Evolutionary conservation across 306 rosid genomes (phyloP).

Genomic region (Medicago truncatula): MtrunA17r5.0-ANR NC_053048.1:47622001-47622500

Average conservation of each 20-base stretch:
- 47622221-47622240: constrained; percentile 92
- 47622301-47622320: constrained; percentile 72
- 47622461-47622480: constrained; percentile 60
- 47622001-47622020: constrained; percentile 23
- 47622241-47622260: constrained; percentile 56
- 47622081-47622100: background rate
- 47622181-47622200: constrained; percentile 90
- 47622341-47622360: constrained; percentile 76
- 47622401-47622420: constrained; percentile 29
- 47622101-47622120: background rate
- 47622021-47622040: constrained; percentile 15
- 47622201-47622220: constrained; percentile 91
- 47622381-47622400: constrained; percentile 22
- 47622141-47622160: constrained; percentile 22
- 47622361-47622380: constrained; percentile 79
- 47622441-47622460: constrained; percentile 46
- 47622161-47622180: constrained; percentile 53
- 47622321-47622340: constrained; percentile 75
- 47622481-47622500: constrained; percentile 49
- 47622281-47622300: constrained; percentile 82
- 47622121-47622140: background rate
- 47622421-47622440: constrained; percentile 41
- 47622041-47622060: no score
- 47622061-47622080: background rate
- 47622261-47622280: constrained; percentile 92